phyloP scores from a whole-genome alignment of 257 asterid genomes.

The Nicotiana knightiana region DNA sequence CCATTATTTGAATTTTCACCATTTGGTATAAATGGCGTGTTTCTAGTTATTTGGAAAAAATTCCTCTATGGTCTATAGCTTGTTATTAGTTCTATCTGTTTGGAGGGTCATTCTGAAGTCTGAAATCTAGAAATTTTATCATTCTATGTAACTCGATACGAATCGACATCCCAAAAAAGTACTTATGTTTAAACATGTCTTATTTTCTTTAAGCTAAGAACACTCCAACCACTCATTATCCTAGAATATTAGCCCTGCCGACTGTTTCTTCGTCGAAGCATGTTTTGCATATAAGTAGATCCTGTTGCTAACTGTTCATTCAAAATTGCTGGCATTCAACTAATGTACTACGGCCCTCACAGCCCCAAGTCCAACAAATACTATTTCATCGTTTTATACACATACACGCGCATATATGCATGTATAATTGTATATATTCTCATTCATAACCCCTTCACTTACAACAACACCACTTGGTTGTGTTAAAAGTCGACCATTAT shows the following conservation, averaged over 20 bases:
- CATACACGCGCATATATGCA: too few species aligned
- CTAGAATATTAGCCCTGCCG: too few species aligned
- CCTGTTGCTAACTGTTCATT: neutral
- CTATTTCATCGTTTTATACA: too few species aligned
- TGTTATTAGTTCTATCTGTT: neutral
- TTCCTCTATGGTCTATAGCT: neutral
- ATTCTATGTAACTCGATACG: too few species aligned
- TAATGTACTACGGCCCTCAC: too few species aligned
- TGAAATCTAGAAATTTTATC: neutral
- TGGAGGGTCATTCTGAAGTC: neutral
- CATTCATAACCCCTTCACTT: neutral
- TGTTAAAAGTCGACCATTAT: neutral
- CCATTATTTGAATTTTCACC: neutral
- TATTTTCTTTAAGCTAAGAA: neutral
- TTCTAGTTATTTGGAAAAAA: neutral
- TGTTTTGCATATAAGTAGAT: neutral
- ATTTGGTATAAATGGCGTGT: neutral
- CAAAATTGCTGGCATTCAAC: too few species aligned
- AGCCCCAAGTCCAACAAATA: too few species aligned
- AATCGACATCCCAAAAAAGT: neutral
- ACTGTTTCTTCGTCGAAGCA: neutral
- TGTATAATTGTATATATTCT: too few species aligned
- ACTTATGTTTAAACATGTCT: neutral
- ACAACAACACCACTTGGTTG: neutral
- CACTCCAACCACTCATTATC: neutral